Conservation (phyloP, 1,284 basidiomycete genomes). For the Ustilago vetiveriae region DNA sequence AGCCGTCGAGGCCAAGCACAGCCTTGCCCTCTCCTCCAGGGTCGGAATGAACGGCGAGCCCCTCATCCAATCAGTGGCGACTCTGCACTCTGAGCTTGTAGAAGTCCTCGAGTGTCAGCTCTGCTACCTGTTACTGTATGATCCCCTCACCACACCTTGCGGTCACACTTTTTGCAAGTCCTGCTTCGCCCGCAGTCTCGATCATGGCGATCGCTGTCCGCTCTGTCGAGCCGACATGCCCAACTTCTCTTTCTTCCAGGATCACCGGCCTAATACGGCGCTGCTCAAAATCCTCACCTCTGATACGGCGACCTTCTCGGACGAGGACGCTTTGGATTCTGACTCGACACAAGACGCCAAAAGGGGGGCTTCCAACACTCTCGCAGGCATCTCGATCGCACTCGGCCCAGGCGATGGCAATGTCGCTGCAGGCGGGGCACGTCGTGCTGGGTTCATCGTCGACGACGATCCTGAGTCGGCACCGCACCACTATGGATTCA, state of each 20-base stretch:
- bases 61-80: constrained; percentile 45
- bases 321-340: constrained; percentile 31
- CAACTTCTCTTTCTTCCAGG: constrained; percentile 80
- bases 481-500: constrained; percentile 44
- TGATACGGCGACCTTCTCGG: constrained; percentile 43
- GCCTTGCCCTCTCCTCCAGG: constrained; percentile 31
- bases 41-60: constrained; percentile 32
- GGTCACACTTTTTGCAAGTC: constrained; percentile 92
- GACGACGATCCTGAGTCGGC: constrained; percentile 41
- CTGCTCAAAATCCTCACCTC: constrained; percentile 52
- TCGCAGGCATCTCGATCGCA: constrained; percentile 28
- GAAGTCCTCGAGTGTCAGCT: constrained; percentile 87
- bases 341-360: constrained; percentile 30
- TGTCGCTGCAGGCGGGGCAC: not conserved
- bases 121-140: constrained; percentile 82
- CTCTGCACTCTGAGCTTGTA: constrained; percentile 71
- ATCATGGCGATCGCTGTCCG: constrained; percentile 83
- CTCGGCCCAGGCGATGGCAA: not conserved
- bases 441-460: constrained; percentile 16
- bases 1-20: constrained; percentile 26
- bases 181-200: constrained; percentile 87
- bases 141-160: constrained; percentile 90
- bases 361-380: constrained; percentile 1
- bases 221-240: constrained; percentile 83
- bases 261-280: constrained; percentile 69